phyloP scores from a whole-genome alignment of 495 filamentous ascomycete genomes.

The Tuber microsphaerosporum region DNA sequence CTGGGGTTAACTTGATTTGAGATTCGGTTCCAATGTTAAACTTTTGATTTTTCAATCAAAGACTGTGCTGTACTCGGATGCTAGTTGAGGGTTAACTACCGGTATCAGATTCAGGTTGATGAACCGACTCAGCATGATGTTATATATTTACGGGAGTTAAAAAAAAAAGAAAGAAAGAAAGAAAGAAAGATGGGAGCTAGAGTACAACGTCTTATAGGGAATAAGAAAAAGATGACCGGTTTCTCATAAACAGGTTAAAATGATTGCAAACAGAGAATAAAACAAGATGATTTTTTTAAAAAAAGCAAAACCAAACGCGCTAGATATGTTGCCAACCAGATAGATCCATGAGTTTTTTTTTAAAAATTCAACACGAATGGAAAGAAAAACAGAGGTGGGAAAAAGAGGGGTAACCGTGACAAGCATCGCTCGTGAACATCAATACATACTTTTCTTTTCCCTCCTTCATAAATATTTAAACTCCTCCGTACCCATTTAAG shows the following conservation, averaged over 20 bases:
- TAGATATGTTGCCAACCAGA: neutral
- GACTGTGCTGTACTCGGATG: neutral
- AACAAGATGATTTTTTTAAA: neutral
- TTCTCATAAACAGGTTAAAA: neutral
- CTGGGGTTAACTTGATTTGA: neutral
- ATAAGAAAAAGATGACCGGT: neutral
- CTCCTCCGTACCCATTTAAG: conserved; percentile 30
- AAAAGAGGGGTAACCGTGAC: neutral
- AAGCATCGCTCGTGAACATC: neutral
- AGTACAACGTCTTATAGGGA: neutral
- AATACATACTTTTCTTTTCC: conserved; percentile 1
- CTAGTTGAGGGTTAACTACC: neutral
- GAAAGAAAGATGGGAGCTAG: too few relatives aligned
- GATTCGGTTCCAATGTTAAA: neutral
- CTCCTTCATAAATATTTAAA: conserved; percentile 11
- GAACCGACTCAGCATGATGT: neutral
- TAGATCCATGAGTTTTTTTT: neutral
- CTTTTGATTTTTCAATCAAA: neutral
- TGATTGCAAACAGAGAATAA: neutral
- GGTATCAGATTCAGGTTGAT: too few relatives aligned
- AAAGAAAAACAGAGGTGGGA: neutral
- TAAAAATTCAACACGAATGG: neutral
- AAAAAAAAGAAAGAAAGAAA: neutral
- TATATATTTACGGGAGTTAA: neutral
- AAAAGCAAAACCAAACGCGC: conserved; percentile 1